A percentile compares a stretch with the other conserved stretches of the same genome.
phyloP scores from a whole-genome alignment of 2,329 filamentous ascomycete genomes.

The Trichoderma sp. region DNA sequence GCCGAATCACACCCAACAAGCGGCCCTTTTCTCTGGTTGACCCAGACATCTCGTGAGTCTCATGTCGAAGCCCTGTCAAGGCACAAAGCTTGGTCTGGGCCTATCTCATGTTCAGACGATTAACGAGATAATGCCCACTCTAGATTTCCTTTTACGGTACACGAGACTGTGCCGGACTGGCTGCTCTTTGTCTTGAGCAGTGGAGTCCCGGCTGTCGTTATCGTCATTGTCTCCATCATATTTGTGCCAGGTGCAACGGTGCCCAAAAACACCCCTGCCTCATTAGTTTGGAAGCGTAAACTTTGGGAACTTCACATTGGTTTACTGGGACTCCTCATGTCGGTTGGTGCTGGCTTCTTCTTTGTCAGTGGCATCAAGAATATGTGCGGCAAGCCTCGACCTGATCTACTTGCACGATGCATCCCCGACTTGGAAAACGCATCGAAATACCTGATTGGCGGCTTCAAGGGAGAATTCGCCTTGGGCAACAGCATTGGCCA shows the following conservation, averaged over 20 bases:
- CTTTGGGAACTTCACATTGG: conserved; percentile 89
- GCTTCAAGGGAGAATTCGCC: conserved; percentile 50
- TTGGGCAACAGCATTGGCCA: conserved; percentile 53
- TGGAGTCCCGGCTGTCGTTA: conserved; percentile 65
- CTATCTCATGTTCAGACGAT: conserved; percentile 17
- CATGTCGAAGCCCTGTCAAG: not conserved
- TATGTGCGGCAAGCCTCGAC: conserved; percentile 68
- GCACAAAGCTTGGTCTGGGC: not conserved
- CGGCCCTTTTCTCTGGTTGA: conserved; percentile 72
- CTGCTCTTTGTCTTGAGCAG: conserved; percentile 66
- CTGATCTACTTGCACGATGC: conserved; percentile 81
- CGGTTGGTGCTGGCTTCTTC: conserved; percentile 72
- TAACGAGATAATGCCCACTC: not conserved
- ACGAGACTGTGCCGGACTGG: conserved; percentile 71
- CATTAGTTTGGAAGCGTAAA: conserved; percentile 75
- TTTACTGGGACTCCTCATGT: conserved; percentile 77
- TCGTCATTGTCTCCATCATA: conserved; percentile 67
- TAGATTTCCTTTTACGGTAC: conserved; percentile 67
- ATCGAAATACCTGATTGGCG: conserved; percentile 63
- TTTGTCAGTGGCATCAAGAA: conserved; percentile 87
- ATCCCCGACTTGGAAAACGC: conserved; percentile 69
- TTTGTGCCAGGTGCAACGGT: conserved; percentile 74
- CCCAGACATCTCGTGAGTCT: conserved; percentile 66
- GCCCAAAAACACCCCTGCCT: conserved; percentile 60
- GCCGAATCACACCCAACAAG: conserved; percentile 62